Evolutionary conservation across 2,329 filamentous ascomycete species (phyloP).

Genomic region (Dactylonectria macrodidyma): DNA sequence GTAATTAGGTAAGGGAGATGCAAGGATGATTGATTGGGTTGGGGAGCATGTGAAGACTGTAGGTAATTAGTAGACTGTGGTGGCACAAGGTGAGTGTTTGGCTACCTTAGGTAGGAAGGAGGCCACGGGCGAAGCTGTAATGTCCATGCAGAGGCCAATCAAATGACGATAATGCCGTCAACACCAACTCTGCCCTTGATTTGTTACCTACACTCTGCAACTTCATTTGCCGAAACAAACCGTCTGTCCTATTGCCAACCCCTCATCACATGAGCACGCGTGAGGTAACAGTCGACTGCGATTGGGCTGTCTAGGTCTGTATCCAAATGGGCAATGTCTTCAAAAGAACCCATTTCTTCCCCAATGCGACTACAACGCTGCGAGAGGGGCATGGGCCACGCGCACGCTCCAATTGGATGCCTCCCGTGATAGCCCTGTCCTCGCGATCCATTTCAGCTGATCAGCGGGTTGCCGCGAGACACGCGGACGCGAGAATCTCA

Average conservation of each 20-base stretch:
- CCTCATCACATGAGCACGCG: conserved; percentile 14
- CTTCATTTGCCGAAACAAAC: no score
- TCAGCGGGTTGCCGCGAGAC: conserved; percentile 6
- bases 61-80: not conserved
- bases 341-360: conserved; percentile 9
- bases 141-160: not conserved
- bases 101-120: not conserved
- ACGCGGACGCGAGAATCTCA: not conserved
- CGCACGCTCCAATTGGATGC: conserved; percentile 12
- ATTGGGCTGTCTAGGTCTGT: conserved; percentile 7
- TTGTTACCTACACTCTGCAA: no score
- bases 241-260: not conserved
- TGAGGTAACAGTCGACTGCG: conserved; percentile 12
- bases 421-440: not conserved
- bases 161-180: not conserved
- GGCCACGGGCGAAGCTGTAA: not conserved
- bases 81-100: not conserved
- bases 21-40: not conserved
- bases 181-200: no score
- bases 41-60: not conserved
- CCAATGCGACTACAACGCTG: conserved; percentile 6
- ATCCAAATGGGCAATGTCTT: conserved; percentile 10
- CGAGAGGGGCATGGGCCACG: conserved; percentile 14
- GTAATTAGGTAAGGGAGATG: no score
- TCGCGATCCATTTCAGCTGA: conserved; percentile 6